Conservation (phyloP, 306 rosid genomes). For the Begonia fuchsioides region DNA sequence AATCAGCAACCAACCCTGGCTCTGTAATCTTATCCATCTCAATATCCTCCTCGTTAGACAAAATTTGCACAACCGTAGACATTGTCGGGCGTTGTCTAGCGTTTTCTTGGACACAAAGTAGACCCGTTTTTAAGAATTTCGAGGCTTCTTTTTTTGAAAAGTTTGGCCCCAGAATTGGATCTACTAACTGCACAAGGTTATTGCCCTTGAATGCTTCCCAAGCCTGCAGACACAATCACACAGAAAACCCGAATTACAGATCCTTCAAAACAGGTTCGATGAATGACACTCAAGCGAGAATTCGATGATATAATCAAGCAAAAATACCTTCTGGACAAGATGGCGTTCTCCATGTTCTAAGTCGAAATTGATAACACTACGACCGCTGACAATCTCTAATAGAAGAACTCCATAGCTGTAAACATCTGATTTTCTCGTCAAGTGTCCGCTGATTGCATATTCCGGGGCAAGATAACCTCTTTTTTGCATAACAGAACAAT, state of each 20-base stretch:
- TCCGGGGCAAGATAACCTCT: constrained; percentile 98
- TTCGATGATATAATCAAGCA: not conserved
- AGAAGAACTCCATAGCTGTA: constrained; percentile 80
- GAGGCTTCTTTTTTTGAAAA: constrained; percentile 33
- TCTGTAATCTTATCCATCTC: constrained; percentile 28
- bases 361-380: constrained; percentile 38
- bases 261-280: too few species aligned
- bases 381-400: constrained; percentile 61
- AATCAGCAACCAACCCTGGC: constrained; percentile 69
- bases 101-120: constrained; percentile 73
- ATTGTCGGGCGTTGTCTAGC: constrained; percentile 50
- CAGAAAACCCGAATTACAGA: too few species aligned
- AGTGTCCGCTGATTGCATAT: constrained; percentile 65
- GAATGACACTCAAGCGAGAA: too few species aligned
- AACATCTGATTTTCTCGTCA: constrained; percentile 80
- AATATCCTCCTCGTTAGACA: constrained; percentile 17
- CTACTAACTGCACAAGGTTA: constrained; percentile 33
- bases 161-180: constrained; percentile 32
- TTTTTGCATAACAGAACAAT: constrained; percentile 10
- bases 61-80: constrained; percentile 34
- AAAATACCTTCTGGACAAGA: constrained; percentile 71
- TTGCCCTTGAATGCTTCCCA: constrained; percentile 47
- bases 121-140: constrained; percentile 54
- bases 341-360: constrained; percentile 41
- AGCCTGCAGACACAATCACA: constrained; percentile 32